Evolutionary conservation across 331 rosid genomes (phyloP), one percentile per base, ranked within the genome.

Genomic region (Spiraea crenata): DNA sequence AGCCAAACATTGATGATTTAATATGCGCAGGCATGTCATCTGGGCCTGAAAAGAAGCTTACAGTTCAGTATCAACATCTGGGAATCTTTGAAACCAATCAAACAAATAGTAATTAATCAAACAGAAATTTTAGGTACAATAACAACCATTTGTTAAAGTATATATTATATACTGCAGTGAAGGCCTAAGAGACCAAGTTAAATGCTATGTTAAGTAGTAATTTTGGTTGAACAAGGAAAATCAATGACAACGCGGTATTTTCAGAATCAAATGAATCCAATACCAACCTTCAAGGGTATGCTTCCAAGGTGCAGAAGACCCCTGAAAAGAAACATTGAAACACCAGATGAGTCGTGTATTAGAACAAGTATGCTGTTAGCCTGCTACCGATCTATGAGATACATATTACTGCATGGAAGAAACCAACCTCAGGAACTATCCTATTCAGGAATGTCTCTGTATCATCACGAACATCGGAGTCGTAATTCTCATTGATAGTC

Each of bases 21-120:
- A 93, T 91, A 67, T 93, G 97, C 11, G 99, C 97, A 0, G 96
- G 99, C 99, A 93, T 93, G 91, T 91, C 99, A 76, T 93, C 99
- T 4, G 90, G 87, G 71, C 99, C 99, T 93, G 87, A 65, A 77
- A 71, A 74, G 59, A 71, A 74, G 59, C 56, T 66, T 41, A 77
- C 54, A 77, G 69, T 58, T 60, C 59, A 69, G 40, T 65, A 42
- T n/a, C 56, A 68, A 51, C 14, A 67, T 20, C 55, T 0, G 12
- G 40, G 5, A n/a, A 52, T n/a, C 3, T 12, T 50, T 3, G 20
- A n/a, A 67, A 35, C 3, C 15, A 7, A 35, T 12, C 61, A 16
- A 9, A 58, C 2, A 40, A 65, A 45, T 14, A 47, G 10, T 52
- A 52, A 16, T 52, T 52, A 15, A 20, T 4, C 42, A 9, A 65